A percentile compares a stretch with the other conserved stretches of the same genome.
phyloP scores from a whole-genome alignment of 208 protist species.

The Leishmania gerbilli region DNA sequence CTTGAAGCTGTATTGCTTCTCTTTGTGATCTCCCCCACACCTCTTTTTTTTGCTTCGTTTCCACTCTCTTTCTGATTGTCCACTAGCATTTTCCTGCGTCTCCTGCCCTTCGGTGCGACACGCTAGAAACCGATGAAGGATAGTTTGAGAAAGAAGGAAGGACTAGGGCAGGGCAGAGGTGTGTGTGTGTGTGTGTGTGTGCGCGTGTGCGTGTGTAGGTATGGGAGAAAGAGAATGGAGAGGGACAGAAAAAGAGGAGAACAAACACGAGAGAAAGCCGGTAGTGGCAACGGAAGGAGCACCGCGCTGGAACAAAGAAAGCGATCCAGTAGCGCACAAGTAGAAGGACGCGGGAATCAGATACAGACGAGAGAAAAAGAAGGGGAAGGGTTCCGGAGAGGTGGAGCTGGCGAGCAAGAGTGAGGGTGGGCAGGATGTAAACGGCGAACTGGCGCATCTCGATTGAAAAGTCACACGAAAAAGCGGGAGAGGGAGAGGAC shows the following conservation, averaged over 20 bases:
- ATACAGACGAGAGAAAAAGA: neutral
- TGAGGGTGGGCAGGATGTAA: neutral
- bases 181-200: no score
- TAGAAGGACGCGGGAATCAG: neutral
- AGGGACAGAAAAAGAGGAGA: neutral
- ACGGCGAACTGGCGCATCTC: neutral
- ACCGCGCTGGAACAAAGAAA: neutral
- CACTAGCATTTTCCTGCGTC: neutral
- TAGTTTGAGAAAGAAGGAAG: neutral
- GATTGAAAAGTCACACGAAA: neutral
- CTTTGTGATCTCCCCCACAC: neutral
- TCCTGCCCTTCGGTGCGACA: neutral
- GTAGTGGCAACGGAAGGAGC: neutral
- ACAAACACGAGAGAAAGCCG: constrained; percentile 3
- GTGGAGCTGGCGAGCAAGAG: neutral
- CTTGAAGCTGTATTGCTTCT: neutral
- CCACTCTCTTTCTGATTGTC: neutral
- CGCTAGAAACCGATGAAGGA: neutral
- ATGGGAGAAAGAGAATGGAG: neutral
- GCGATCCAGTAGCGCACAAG: neutral
- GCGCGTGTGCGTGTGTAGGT: no score
- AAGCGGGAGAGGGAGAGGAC: neutral
- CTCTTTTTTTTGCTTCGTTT: neutral
- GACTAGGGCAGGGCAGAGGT: neutral
- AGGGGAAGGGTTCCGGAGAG: neutral